phyloP scores from a whole-genome alignment of 2,329 filamentous ascomycete species.

The Chaetothyriales sp. region DNA sequence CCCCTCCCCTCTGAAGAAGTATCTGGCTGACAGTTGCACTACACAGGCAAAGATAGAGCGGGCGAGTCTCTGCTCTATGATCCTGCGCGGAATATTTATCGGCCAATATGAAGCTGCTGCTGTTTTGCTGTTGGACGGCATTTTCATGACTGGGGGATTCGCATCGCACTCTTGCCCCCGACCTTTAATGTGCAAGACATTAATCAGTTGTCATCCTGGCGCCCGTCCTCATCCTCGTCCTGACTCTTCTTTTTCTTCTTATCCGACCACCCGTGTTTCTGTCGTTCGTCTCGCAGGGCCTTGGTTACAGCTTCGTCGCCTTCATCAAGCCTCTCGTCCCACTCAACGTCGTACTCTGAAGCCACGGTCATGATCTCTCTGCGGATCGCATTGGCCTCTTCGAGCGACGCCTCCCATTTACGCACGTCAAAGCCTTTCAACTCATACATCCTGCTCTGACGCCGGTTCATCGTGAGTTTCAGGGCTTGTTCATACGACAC shows the following conservation, averaged over 20 bases:
- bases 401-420: conserved; percentile 62
- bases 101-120: neutral
- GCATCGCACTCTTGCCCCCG: neutral
- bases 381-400: conserved; percentile 63
- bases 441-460: conserved; percentile 64
- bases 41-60: neutral
- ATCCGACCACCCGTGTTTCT: conserved; percentile 23
- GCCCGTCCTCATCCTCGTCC: conserved; percentile 20
- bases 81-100: neutral
- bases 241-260: conserved; percentile 23
- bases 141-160: neutral
- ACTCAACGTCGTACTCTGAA: conserved; percentile 78
- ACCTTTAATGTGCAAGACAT: neutral
- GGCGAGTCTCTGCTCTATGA: neutral
- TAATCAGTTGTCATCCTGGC: conserved; percentile 10
- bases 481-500: conserved; percentile 74
- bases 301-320: conserved; percentile 45
- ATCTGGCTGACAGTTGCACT: neutral
- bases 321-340: conserved; percentile 64
- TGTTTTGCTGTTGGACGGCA: neutral
- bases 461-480: conserved; percentile 67
- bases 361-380: conserved; percentile 68
- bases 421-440: conserved; percentile 58
- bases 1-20: neutral
- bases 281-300: conserved; percentile 36